phyloP scores from a whole-genome alignment of 192 early-diverging fungal species.

The Chytriomyces sp. region DNA sequence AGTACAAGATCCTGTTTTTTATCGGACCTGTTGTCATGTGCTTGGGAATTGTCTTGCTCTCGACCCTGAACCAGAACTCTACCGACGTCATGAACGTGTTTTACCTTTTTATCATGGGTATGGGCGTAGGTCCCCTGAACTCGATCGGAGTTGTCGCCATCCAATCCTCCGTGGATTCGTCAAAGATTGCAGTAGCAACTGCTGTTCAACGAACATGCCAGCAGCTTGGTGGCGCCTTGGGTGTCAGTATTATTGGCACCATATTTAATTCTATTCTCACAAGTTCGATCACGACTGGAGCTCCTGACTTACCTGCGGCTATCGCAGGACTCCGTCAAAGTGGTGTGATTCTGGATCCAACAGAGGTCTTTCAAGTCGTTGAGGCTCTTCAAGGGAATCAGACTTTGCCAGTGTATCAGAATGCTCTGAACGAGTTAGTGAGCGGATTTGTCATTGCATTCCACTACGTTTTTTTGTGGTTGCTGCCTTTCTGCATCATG shows the following conservation, averaged over 20 bases:
- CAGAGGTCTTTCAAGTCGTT: slow-evolving; percentile 4
- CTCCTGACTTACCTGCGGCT: background rate
- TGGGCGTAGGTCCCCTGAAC: slow-evolving; percentile 32
- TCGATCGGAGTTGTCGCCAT: slow-evolving; percentile 28
- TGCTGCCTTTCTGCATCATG: slow-evolving; percentile 40
- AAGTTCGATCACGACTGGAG: background rate
- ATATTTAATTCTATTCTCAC: slow-evolving; percentile 33
- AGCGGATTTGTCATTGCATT: slow-evolving; percentile 28
- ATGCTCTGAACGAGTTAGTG: slow-evolving; percentile 19
- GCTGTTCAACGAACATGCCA: slow-evolving; percentile 27
- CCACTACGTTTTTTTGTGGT: slow-evolving; percentile 4
- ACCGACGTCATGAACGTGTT: slow-evolving; percentile 15
- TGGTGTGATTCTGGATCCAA: background rate
- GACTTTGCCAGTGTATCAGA: background rate
- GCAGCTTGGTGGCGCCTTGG: slow-evolving; percentile 33
- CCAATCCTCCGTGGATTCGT: slow-evolving; percentile 33
- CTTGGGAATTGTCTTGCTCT: slow-evolving; percentile 23
- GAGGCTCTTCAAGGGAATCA: slow-evolving; percentile 12
- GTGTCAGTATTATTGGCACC: slow-evolving; percentile 44
- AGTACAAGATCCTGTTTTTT: slow-evolving; percentile 35
- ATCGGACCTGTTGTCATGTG: slow-evolving; percentile 32
- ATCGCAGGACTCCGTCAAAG: background rate
- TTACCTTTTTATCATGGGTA: slow-evolving; percentile 33
- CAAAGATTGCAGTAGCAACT: slow-evolving; percentile 36
- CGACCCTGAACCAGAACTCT: slow-evolving; percentile 26